Evolutionary conservation across 805 yeast species (phyloP), one percentile per base, ranked within the genome.

Genomic region (Starmera amethionina): DNA sequence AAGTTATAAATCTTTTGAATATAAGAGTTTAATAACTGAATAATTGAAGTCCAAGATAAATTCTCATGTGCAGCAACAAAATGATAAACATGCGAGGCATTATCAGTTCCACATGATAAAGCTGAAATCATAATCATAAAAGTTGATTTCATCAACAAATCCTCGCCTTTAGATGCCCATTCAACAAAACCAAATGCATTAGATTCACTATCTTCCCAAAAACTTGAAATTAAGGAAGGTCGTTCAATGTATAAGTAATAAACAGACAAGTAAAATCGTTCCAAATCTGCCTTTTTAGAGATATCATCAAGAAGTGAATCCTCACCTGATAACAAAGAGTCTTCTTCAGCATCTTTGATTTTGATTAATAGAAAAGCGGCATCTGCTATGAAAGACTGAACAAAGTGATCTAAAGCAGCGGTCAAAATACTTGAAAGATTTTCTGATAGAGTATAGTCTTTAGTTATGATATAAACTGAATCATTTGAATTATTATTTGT

Each of bases 131-230:
- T 73, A 42, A 86, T 68, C 47, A 89, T 77, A 51, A 81, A 87
- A 0, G 95, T 75, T 0, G 97, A 82, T 39, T 86, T 75, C 64
- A 88, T 85, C 37, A 87, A 65, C 9, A 90, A 80, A 13, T 86
- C 86, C 45, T 79, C 87, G 51, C 84, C 79, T 43, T 76, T 77
- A 2, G 93, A 68, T 0, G 95, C 94, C 97, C 97, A 93, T 41
- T 75, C 75, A 33, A 90, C 66, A 48, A 93, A 89, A 0, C 96
- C 97, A 52, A 75, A 70, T 2, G 86, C 66, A 42, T 79, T 78
- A 12, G 81, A 73, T 40, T 72, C 77, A 15, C 73, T 64, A 46
- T 82, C 85, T 11, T 60, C 56, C 95, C 96, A 89, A 52, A 85
- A 82, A 11, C 63, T 60, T 2, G 67, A 52, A 12, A 83, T 72